These are phyloP conservation scores for Alternaria postmessia DNA, from an alignment of 2,329 filamentous ascomycete species.

Conservation along the genomic window DNA sequence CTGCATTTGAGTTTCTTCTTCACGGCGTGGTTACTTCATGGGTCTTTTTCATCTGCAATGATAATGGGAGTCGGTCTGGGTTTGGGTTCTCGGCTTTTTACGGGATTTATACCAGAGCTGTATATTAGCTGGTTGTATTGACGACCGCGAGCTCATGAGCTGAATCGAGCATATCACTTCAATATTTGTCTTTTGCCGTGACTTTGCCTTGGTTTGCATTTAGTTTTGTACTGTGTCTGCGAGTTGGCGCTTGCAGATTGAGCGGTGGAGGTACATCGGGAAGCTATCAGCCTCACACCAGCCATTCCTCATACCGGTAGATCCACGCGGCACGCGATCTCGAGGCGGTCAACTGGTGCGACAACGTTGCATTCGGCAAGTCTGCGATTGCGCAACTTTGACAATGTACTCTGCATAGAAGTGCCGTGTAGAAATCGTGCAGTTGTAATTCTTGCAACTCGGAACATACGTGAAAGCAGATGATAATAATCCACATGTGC, in stretches of 20 bases:
- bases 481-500: background rate
- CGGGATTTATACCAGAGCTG: constrained; percentile 63
- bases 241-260: background rate
- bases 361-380: background rate
- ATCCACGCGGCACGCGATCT: background rate
- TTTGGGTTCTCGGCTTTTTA: constrained; percentile 64
- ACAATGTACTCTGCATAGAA: background rate
- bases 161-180: constrained; percentile 50
- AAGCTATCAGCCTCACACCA: background rate
- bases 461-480: background rate
- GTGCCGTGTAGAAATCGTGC: background rate
- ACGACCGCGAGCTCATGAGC: constrained; percentile 57
- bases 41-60: constrained; percentile 71
- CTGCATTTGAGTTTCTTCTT: constrained; percentile 46
- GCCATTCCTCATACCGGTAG: background rate
- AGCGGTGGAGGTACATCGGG: background rate
- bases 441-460: background rate
- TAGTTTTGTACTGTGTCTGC: background rate
- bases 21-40: constrained; percentile 56
- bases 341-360: background rate
- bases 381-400: background rate
- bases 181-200: constrained; percentile 7
- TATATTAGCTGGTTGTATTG: constrained; percentile 66
- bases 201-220: background rate
- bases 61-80: constrained; percentile 76